These are phyloP conservation scores for Ettlia oleoabundans DNA, from an alignment of 139 green algal species.

Conservation along the genomic window DNA sequence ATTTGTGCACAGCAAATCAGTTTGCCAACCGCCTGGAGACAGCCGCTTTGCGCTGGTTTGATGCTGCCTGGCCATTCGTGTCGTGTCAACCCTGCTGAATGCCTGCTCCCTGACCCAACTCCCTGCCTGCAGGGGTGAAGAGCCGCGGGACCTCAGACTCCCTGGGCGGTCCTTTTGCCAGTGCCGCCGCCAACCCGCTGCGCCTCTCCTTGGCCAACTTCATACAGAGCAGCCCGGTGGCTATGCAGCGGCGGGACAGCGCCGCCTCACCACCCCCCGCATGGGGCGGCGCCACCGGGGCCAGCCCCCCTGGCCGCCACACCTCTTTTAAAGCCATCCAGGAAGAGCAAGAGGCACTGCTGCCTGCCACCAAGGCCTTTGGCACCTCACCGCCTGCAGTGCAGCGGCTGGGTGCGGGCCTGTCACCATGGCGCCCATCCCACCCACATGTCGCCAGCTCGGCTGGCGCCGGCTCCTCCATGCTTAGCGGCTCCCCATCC, in stretches of 20 bases:
- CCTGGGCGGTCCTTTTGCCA: neutral
- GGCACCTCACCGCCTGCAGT: conserved; percentile 15
- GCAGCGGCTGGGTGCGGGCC: neutral
- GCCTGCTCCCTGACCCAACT: too few species aligned
- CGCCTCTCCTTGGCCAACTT: conserved; percentile 19
- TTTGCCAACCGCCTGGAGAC: too few species aligned
- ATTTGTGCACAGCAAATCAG: too few species aligned
- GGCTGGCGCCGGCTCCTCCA: neutral
- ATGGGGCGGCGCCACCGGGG: conserved; percentile 33
- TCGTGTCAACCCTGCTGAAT: too few species aligned
- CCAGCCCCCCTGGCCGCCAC: conserved; percentile 3
- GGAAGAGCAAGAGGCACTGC: conserved; percentile 34
- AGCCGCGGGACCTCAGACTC: neutral
- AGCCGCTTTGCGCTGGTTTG: too few species aligned
- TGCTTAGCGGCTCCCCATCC: conserved; percentile 35
- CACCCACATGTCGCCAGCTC: neutral
- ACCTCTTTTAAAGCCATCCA: conserved; percentile 26
- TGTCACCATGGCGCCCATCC: conserved; percentile 25
- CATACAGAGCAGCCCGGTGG: conserved; percentile 36
- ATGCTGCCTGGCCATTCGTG: too few species aligned
- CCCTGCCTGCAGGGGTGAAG: neutral
- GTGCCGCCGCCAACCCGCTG: neutral
- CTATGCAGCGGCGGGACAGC: conserved; percentile 19
- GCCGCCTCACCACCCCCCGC: conserved; percentile 9
- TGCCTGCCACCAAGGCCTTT: neutral